These are phyloP conservation scores for Penicillium atrosanguineum DNA, from an alignment of 495 filamentous ascomycete species.

Conservation along the genomic window DNA sequence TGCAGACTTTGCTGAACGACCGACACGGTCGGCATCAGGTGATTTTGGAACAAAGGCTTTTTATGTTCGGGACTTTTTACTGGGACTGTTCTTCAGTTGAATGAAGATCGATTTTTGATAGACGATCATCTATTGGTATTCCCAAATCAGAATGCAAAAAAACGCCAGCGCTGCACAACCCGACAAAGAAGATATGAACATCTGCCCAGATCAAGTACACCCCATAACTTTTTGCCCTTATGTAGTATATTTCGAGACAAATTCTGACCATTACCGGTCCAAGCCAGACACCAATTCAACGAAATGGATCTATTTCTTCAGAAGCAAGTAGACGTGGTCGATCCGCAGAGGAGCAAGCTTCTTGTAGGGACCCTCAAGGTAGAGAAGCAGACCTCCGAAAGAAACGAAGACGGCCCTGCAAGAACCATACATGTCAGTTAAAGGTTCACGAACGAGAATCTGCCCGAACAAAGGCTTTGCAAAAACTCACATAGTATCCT, in stretches of 20 bases:
- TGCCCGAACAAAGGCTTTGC: background rate
- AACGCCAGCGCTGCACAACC: constrained; percentile 33
- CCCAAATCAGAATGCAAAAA: constrained; percentile 27
- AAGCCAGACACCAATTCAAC: constrained; percentile 5
- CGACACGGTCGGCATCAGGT: no score
- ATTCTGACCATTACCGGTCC: constrained; percentile 1
- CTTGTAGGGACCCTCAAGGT: constrained; percentile 91
- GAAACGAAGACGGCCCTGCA: constrained; percentile 84
- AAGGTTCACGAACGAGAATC: background rate
- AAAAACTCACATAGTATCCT: constrained; percentile 74
- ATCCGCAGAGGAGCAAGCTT: constrained; percentile 86
- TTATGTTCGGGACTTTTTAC: no score
- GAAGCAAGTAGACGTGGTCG: constrained; percentile 88
- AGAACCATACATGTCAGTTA: constrained; percentile 4
- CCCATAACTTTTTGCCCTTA: constrained; percentile 13
- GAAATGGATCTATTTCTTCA: constrained; percentile 69
- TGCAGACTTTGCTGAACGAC: no score
- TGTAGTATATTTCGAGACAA: background rate
- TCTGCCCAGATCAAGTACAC: constrained; percentile 15
- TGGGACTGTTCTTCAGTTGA: background rate
- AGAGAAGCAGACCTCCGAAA: constrained; percentile 87
- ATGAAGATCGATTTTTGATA: constrained; percentile 17
- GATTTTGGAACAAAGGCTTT: no score
- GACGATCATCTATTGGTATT: constrained; percentile 29
- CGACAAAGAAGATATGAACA: constrained; percentile 25